Conservation (phyloP, 805 yeast genomes). For the Metschnikowia continentalis region DNA sequence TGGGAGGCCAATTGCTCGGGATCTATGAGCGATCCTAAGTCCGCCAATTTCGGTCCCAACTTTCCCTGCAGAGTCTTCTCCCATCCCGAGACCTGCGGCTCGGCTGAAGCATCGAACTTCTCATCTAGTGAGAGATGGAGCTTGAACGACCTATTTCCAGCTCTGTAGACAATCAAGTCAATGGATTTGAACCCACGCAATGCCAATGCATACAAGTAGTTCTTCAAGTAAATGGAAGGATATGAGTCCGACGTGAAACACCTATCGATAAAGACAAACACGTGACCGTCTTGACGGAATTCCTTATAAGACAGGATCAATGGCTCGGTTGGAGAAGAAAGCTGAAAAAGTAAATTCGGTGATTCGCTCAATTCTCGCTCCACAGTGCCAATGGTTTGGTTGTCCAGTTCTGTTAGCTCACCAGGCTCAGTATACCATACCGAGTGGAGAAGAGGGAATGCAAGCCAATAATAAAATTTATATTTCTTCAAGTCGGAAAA, state of each 20-base stretch:
- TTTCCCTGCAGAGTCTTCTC: slow-evolving; percentile 73
- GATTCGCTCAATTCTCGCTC: background rate
- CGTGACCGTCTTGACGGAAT: slow-evolving; percentile 1
- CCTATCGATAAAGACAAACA: slow-evolving; percentile 32
- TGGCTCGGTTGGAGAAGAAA: background rate
- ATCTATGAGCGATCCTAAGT: slow-evolving; percentile 74
- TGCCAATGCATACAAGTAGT: slow-evolving; percentile 49
- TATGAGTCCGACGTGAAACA: slow-evolving; percentile 21
- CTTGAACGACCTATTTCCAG: slow-evolving; percentile 15
- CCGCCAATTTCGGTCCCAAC: slow-evolving; percentile 78
- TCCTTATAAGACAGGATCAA: background rate
- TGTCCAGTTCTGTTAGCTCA: background rate
- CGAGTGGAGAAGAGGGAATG: slow-evolving; percentile 62
- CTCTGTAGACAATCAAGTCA: slow-evolving; percentile 24
- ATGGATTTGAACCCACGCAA: slow-evolving; percentile 19
- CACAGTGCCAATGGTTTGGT: background rate
- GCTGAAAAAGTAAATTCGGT: background rate
- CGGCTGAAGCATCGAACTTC: slow-evolving; percentile 8
- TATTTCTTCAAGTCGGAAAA: slow-evolving; percentile 89
- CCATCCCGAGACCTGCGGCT: slow-evolving; percentile 75
- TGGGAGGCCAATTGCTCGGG: slow-evolving; percentile 83
- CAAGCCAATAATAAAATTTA: slow-evolving; percentile 86
- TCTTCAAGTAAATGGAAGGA: slow-evolving; percentile 56
- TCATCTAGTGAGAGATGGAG: slow-evolving; percentile 17
- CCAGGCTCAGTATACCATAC: slow-evolving; percentile 39